Conservation (phyloP, 2,329 filamentous ascomycete genomes). For the Aureobasidium sp. region DNA sequence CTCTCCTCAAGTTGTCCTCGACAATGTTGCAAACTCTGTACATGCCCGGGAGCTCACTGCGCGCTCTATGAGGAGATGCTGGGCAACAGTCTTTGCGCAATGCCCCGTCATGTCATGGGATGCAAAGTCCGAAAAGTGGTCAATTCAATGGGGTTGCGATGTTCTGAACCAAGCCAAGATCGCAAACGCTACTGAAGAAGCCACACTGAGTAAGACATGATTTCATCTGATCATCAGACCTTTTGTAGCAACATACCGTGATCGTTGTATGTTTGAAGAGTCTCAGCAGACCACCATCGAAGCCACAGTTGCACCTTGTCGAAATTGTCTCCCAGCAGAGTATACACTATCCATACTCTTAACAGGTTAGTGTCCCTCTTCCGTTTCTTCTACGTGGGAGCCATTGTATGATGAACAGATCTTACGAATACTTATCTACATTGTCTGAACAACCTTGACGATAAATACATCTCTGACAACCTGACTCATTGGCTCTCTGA, state of each 20-base stretch:
- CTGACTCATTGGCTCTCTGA: conserved; percentile 49
- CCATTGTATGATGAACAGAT: conserved; percentile 65
- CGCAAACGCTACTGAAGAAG: neutral
- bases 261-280: too few relatives aligned
- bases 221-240: too few relatives aligned
- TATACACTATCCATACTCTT: neutral
- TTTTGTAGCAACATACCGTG: too few relatives aligned
- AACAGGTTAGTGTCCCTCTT: neutral
- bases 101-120: conserved; percentile 36
- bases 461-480: conserved; percentile 63
- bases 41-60: conserved; percentile 29
- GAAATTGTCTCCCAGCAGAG: neutral
- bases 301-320: neutral
- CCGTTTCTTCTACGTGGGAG: conserved; percentile 25
- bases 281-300: too few relatives aligned
- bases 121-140: conserved; percentile 22
- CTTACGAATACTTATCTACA: conserved; percentile 99
- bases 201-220: neutral
- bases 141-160: conserved; percentile 25
- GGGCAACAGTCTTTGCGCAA: conserved; percentile 31
- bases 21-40: conserved; percentile 14
- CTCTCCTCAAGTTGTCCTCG: neutral
- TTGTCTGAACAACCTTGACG: conserved; percentile 91
- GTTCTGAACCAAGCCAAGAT: neutral
- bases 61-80: conserved; percentile 39